Conservation (phyloP, 345 rosid species). For the Hibiscus trionum region DNA sequence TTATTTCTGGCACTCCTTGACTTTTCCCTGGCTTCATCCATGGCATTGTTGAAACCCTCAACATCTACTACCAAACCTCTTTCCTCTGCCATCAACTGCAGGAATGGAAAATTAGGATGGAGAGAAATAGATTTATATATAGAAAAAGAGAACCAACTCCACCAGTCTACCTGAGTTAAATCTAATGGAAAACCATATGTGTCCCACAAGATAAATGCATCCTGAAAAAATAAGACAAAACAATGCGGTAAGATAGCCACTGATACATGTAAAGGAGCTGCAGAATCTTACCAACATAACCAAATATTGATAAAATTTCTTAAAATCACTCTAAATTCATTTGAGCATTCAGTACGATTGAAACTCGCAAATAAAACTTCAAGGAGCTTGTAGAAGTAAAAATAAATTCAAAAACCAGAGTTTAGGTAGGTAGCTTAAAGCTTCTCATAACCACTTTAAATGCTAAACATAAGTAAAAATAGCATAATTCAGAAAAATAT, state of each 20-base stretch:
- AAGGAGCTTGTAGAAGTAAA: neutral
- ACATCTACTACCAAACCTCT: slow-evolving; percentile 76
- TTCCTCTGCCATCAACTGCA: slow-evolving; percentile 85
- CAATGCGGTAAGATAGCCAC: neutral
- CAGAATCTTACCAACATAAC: neutral
- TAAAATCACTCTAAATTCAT: neutral
- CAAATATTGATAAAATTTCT: neutral
- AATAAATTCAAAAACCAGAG: neutral
- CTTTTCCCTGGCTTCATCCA: slow-evolving; percentile 90
- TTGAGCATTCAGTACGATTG: neutral
- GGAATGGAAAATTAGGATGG: slow-evolving; percentile 9
- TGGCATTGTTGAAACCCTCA: slow-evolving; percentile 68
- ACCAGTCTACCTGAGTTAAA: slow-evolving; percentile 68
- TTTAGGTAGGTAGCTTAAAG: neutral
- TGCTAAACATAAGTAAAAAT: neutral
- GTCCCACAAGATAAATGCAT: slow-evolving; percentile 94
- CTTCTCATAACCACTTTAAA: neutral
- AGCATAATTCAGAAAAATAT: neutral
- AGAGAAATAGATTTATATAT: slow-evolving; percentile 4
- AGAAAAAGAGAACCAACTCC: slow-evolving; percentile 2
- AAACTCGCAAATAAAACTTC: neutral
- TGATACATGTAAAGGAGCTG: neutral
- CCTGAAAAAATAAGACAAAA: slow-evolving; percentile 40
- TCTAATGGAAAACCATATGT: slow-evolving; percentile 95
- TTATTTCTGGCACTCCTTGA: slow-evolving; percentile 86